phyloP scores from a whole-genome alignment of 2,329 filamentous ascomycete species.

The Dendrostoma leiphaemia region DNA sequence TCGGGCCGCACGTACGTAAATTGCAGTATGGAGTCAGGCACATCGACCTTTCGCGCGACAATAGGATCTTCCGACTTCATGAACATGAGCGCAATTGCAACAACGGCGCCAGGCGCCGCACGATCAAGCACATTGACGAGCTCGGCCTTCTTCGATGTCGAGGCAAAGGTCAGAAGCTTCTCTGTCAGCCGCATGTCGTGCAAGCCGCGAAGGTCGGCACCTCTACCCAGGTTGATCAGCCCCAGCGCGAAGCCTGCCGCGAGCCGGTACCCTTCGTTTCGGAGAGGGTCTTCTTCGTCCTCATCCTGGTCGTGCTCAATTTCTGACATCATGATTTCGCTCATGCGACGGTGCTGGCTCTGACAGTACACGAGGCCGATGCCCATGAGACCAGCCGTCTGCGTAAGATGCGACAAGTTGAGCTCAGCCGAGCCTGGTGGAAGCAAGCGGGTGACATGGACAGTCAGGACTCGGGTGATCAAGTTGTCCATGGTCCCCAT shows the following conservation, averaged over 20 bases:
- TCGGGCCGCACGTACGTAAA: slow-evolving; percentile 96
- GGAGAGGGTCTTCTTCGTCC: slow-evolving; percentile 80
- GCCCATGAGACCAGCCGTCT: slow-evolving; percentile 95
- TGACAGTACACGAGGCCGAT: slow-evolving; percentile 92
- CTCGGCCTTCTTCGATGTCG: slow-evolving; percentile 86
- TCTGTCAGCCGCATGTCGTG: slow-evolving; percentile 94
- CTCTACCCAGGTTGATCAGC: slow-evolving; percentile 91
- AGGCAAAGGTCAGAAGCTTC: slow-evolving; percentile 79
- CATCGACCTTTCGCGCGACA: slow-evolving; percentile 86
- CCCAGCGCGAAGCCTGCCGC: slow-evolving; percentile 92
- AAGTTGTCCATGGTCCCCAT: slow-evolving; percentile 96
- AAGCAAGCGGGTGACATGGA: slow-evolving; percentile 93
- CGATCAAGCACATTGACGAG: slow-evolving; percentile 91
- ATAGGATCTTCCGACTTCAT: slow-evolving; percentile 93
- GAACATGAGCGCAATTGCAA: slow-evolving; percentile 88
- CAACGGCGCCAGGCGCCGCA: slow-evolving; percentile 87
- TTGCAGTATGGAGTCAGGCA: slow-evolving; percentile 84
- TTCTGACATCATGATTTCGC: slow-evolving; percentile 97
- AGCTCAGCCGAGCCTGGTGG: slow-evolving; percentile 90
- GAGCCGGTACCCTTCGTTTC: slow-evolving; percentile 94
- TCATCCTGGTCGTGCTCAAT: slow-evolving; percentile 82
- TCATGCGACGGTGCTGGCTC: slow-evolving; percentile 97
- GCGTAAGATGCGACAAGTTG: slow-evolving; percentile 87
- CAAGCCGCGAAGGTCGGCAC: slow-evolving; percentile 80
- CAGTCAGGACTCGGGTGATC: slow-evolving; percentile 87